A percentile compares a stretch with the other conserved stretches of the same genome.
phyloP scores from a whole-genome alignment of 495 filamentous ascomycete genomes.

The Xylaria curta region DNA sequence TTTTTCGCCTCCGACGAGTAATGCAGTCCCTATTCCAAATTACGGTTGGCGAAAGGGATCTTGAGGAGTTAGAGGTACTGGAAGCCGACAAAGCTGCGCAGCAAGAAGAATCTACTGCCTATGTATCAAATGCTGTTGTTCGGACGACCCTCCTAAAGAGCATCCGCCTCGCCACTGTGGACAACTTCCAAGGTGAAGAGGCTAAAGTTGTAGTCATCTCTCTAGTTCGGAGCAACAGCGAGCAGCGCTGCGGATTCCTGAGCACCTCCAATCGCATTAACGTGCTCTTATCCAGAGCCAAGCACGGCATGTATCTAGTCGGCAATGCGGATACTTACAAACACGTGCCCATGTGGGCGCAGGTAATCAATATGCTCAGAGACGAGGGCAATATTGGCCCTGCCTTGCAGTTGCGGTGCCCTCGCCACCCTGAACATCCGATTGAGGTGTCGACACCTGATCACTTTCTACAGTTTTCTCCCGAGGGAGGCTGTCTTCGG shows the following conservation, averaged over 20 bases:
- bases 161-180: constrained; percentile 78
- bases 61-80: constrained; percentile 62
- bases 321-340: constrained; percentile 68
- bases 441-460: constrained; percentile 65
- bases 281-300: constrained; percentile 73
- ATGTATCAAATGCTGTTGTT: constrained; percentile 12
- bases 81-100: constrained; percentile 43
- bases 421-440: constrained; percentile 66
- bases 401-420: constrained; percentile 65
- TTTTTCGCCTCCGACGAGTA: constrained; percentile 62
- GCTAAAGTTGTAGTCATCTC: constrained; percentile 84
- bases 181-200: constrained; percentile 87
- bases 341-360: constrained; percentile 70
- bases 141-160: constrained; percentile 64
- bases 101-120: constrained; percentile 32
- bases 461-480: constrained; percentile 65
- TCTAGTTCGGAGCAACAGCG: constrained; percentile 73
- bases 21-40: constrained; percentile 64
- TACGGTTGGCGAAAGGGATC: constrained; percentile 70
- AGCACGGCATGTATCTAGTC: constrained; percentile 86
- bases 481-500: constrained; percentile 74
- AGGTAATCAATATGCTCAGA: constrained; percentile 64
- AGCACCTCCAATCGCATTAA: constrained; percentile 81
- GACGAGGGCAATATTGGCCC: constrained; percentile 58
- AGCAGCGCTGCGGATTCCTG: constrained; percentile 73